These are phyloP conservation scores for Euphorbia schlechtendalii DNA, from an alignment of 441 rosid genomes.

Conservation along the genomic window DNA sequence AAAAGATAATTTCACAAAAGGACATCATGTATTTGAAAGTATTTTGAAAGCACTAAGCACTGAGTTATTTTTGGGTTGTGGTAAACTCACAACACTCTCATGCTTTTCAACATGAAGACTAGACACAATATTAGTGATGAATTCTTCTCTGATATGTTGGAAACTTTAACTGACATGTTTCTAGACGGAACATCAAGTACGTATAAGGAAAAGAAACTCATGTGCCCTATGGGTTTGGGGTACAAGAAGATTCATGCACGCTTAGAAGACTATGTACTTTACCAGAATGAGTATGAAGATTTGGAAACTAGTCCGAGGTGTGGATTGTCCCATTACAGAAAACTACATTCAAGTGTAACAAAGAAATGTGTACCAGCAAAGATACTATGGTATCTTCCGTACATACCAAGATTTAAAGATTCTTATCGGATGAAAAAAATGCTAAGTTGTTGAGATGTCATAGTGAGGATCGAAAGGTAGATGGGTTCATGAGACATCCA, in stretches of 20 bases:
- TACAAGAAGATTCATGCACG: neutral
- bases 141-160: too few relatives aligned
- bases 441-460: neutral
- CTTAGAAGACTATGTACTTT: too few relatives aligned
- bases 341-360: neutral
- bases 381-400: too few relatives aligned
- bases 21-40: too few relatives aligned
- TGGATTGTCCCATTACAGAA: neutral
- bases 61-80: too few relatives aligned
- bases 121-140: neutral
- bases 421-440: neutral
- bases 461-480: neutral
- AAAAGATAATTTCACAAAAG: too few relatives aligned
- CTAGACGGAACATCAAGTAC: neutral
- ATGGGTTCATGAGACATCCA: neutral
- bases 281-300: neutral
- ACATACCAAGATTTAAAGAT: too few relatives aligned
- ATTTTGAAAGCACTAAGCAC: too few relatives aligned
- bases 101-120: too few relatives aligned
- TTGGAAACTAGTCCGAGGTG: neutral
- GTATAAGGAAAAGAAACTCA: neutral
- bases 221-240: neutral
- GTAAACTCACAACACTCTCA: too few relatives aligned
- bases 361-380: neutral
- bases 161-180: neutral